Evolutionary conservation across 2,329 filamentous ascomycete species (phyloP).

Genomic region (Neofusicoccum sp.): DNA sequence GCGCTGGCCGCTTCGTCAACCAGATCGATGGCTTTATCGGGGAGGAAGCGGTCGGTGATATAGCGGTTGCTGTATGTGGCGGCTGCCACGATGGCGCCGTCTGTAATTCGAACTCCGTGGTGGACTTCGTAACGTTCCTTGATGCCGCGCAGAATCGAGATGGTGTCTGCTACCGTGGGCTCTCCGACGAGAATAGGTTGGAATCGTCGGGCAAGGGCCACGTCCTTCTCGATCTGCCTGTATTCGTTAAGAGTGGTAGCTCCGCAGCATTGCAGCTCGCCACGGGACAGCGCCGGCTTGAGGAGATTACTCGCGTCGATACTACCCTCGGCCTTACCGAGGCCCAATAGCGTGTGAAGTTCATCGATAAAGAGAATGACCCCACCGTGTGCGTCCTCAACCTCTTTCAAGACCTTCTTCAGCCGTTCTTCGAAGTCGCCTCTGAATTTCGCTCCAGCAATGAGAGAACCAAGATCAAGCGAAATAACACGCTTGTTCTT

Average conservation of each 20-base stretch:
- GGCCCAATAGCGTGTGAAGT: conserved; percentile 82
- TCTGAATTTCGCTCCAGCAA: conserved; percentile 91
- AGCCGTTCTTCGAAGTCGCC: conserved; percentile 95
- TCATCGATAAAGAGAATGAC: conserved; percentile 97
- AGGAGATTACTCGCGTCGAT: conserved; percentile 95
- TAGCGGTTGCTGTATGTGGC: conserved; percentile 93
- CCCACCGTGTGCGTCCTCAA: conserved; percentile 81
- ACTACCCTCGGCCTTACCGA: conserved; percentile 93
- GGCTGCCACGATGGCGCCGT: conserved; percentile 86
- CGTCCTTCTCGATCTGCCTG: conserved; percentile 91
- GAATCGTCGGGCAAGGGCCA: conserved; percentile 85
- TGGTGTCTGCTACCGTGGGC: conserved; percentile 85
- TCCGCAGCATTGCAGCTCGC: conserved; percentile 91
- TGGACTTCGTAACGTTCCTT: conserved; percentile 98
- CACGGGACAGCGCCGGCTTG: conserved; percentile 88
- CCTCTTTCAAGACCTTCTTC: conserved; percentile 87
- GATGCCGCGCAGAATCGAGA: conserved; percentile 92
- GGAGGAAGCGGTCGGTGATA: conserved; percentile 91
- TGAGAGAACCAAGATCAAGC: conserved; percentile 85
- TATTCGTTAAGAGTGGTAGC: conserved; percentile 94
- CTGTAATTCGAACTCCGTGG: conserved; percentile 92
- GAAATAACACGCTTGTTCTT: conserved; percentile 90
- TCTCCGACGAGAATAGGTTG: conserved; percentile 94
- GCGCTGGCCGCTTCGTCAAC: conserved; percentile 95
- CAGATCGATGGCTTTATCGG: conserved; percentile 94